Conservation (phyloP, 495 filamentous ascomycete species). For the Xylaria flabelliformis region DNA sequence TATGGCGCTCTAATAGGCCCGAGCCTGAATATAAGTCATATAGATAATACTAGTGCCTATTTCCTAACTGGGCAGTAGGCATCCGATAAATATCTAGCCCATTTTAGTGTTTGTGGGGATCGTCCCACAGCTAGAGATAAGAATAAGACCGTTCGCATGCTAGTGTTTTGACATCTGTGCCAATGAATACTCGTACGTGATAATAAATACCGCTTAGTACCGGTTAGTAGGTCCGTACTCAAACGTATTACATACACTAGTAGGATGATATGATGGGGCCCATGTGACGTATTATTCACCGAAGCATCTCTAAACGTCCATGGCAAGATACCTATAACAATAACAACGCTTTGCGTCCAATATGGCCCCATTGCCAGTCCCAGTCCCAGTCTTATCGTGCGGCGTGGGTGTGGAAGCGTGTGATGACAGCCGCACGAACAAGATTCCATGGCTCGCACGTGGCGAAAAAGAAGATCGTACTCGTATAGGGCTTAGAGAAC, state of each 20-base stretch:
- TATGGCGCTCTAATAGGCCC: slow-evolving; percentile 12
- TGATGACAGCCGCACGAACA: neutral
- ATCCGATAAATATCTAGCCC: neutral
- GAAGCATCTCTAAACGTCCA: neutral
- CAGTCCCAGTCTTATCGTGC: neutral
- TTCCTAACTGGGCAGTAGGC: slow-evolving; percentile 14
- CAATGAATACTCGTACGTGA: neutral
- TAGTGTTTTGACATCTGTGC: neutral
- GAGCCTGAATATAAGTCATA: neutral
- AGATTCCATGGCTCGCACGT: slow-evolving; percentile 23
- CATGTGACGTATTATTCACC: slow-evolving; percentile 3
- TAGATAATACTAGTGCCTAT: slow-evolving; percentile 12
- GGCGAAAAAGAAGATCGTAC: neutral
- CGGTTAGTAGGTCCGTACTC: neutral
- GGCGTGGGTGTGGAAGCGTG: neutral
- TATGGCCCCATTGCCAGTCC: neutral
- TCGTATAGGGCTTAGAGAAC: neutral
- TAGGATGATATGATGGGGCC: neutral
- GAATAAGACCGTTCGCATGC: slow-evolving; percentile 11
- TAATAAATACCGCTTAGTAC: slow-evolving; percentile 12
- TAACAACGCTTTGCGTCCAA: neutral
- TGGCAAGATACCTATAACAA: neutral
- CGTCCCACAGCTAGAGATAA: slow-evolving; percentile 11
- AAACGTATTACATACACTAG: neutral
- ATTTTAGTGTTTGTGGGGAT: slow-evolving; percentile 21